Conservation (phyloP, 2,329 filamentous ascomycete species). For the Didymella keratinophila region DNA sequence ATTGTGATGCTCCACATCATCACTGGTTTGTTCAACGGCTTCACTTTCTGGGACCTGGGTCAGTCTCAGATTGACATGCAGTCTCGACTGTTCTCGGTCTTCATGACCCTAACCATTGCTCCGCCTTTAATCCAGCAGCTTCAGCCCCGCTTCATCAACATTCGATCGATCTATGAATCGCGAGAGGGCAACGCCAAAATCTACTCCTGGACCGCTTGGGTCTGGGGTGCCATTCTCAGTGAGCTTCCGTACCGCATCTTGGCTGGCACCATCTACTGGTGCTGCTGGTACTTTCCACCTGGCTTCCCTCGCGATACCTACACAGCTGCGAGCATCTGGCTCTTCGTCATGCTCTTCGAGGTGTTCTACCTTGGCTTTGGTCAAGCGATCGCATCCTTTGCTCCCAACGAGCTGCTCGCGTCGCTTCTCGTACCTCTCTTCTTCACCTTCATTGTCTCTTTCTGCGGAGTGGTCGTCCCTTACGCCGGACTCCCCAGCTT, state of each 20-base stretch:
- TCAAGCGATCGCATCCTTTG: constrained; percentile 71
- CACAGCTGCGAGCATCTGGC: constrained; percentile 67
- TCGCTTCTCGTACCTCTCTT: constrained; percentile 72
- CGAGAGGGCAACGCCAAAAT: constrained; percentile 81
- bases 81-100: constrained; percentile 76
- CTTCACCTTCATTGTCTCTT: constrained; percentile 73
- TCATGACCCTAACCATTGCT: constrained; percentile 78
- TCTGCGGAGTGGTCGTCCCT: constrained; percentile 78
- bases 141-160: constrained; percentile 73
- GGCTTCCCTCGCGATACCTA: constrained; percentile 65
- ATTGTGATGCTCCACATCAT: constrained; percentile 61
- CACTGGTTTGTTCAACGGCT: constrained; percentile 58
- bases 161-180: constrained; percentile 72
- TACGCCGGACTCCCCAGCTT: constrained; percentile 69
- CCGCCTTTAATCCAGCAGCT: constrained; percentile 80
- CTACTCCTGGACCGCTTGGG: constrained; percentile 78
- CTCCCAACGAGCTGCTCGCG: constrained; percentile 72
- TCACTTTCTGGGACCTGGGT: constrained; percentile 59
- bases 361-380: constrained; percentile 71
- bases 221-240: constrained; percentile 69
- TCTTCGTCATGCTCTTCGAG: constrained; percentile 72
- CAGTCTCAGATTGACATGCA: constrained; percentile 54
- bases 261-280: constrained; percentile 69
- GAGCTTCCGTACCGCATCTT: constrained; percentile 75
- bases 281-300: constrained; percentile 61